phyloP scores from a whole-genome alignment of 2,329 filamentous ascomycete species.

The Pseudogymnoascus sp. region DNA sequence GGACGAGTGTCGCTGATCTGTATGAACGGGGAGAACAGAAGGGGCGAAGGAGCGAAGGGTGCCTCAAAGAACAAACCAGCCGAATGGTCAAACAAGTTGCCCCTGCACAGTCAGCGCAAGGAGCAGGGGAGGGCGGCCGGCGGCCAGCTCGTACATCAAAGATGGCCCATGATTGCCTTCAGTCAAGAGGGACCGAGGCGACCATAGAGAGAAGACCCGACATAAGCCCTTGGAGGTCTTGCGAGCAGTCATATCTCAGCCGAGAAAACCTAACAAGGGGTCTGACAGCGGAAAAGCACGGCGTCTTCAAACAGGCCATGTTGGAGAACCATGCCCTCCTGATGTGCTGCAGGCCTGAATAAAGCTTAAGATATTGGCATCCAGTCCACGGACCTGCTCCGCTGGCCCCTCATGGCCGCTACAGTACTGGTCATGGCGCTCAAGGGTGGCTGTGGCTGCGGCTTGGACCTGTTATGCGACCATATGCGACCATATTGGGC shows the following conservation, averaged over 20 bases:
- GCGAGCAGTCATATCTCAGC: neutral
- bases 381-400: neutral
- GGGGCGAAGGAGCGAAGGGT: neutral
- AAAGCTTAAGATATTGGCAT: slow-evolving; percentile 3
- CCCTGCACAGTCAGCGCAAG: neutral
- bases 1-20: slow-evolving; percentile 1
- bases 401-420: neutral
- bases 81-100: slow-evolving; percentile 4
- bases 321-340: neutral
- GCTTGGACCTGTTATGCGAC: neutral
- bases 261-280: neutral
- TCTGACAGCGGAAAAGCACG: neutral
- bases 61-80: neutral
- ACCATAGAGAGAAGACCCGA: neutral
- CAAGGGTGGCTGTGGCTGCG: neutral
- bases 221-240: neutral
- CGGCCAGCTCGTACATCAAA: neutral
- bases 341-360: neutral
- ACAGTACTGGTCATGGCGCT: neutral
- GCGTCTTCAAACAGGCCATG: slow-evolving; percentile 1
- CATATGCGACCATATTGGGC: neutral
- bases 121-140: neutral
- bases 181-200: neutral
- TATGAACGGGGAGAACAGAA: neutral
- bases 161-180: neutral